Evolutionary conservation across 2,329 filamentous ascomycete species (phyloP), one percentile per base, ranked within the genome.

Genomic region (Teratosphaeria destructans): DNA sequence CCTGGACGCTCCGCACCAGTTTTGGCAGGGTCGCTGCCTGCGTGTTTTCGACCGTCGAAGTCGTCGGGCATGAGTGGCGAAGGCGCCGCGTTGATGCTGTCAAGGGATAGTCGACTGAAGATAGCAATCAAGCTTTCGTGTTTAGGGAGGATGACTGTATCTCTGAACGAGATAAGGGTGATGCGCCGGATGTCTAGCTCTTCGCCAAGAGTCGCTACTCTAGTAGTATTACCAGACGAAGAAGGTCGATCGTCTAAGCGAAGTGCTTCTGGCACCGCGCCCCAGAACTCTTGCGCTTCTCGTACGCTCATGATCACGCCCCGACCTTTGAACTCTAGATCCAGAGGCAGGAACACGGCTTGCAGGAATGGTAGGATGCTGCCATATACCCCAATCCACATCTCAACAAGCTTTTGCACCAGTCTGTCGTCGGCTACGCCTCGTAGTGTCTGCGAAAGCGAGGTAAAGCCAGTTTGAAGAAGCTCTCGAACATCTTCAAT

Each of bases 381-480:
- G 2, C 90, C 93, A 68, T 96, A 96, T 0, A 94, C 92, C 54
- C 94, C 86, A 61, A 95, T 84, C 94, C 94, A 99, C 70, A 96
- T 85, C 71, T 96, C 90, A 2, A 96, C 93, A 0, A 99, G 79
- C 59, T 90, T 85, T 0, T 90, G 89, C 26, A 97, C 90, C n/a
- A 97, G 82, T 37, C 87, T 84, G 62, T 96, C 92, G 69, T 97
- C 93, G 0, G 90, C 82, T 0, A 90, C 85, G 54, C 84, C 84
- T 56, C 86, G 83, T 19, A 97, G 77, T 0, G 89, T 92, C 64
- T 92, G 88, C 66, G 96, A 93, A 2, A 99, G 80, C 1, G 88
- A 91, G 34, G 83, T 81, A 70, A 97, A 99, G 1, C 94, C 94
- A 0, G 89, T 88, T n/a, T 80, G 76, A 2, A 94, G 77, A 3